A percentile compares a stretch with the other conserved stretches of the same genome.
These are phyloP conservation scores for Leishmania guyanensis DNA, from an alignment of 208 protist species.

Conservation along the genomic window DNA sequence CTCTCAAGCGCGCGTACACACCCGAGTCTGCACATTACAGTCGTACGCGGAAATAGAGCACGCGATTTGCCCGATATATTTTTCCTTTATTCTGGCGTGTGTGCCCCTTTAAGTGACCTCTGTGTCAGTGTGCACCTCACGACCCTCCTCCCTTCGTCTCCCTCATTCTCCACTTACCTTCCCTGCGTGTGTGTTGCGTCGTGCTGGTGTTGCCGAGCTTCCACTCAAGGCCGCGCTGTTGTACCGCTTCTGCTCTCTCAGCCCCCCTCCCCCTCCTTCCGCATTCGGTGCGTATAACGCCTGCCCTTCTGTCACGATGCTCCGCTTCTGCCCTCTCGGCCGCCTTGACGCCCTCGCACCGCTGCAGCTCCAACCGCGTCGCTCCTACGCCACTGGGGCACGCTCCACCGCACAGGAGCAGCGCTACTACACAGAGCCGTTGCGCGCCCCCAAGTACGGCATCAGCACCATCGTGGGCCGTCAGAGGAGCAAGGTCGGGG, in stretches of 20 bases:
- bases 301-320: background rate
- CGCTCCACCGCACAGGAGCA: conserved; percentile 8
- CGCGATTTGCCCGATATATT: background rate
- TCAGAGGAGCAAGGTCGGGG: background rate
- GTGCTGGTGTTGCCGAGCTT: background rate
- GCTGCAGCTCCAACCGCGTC: background rate
- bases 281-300: background rate
- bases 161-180: background rate
- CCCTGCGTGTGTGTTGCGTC: background rate
- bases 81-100: background rate
- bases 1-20: background rate
- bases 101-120: background rate
- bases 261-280: background rate
- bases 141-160: background rate
- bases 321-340: background rate
- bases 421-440: conserved; percentile 27
- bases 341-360: background rate
- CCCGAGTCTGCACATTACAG: background rate
- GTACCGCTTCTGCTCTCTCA: background rate
- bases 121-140: background rate
- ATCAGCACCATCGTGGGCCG: conserved; percentile 31
- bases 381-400: conserved; percentile 15
- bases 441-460: conserved; percentile 24
- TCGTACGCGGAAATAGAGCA: background rate
- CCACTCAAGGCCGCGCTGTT: background rate